Base-by-base conservation (phyloP, 768 basidiomycete genomes). In the Podaxis sp. region DNA sequence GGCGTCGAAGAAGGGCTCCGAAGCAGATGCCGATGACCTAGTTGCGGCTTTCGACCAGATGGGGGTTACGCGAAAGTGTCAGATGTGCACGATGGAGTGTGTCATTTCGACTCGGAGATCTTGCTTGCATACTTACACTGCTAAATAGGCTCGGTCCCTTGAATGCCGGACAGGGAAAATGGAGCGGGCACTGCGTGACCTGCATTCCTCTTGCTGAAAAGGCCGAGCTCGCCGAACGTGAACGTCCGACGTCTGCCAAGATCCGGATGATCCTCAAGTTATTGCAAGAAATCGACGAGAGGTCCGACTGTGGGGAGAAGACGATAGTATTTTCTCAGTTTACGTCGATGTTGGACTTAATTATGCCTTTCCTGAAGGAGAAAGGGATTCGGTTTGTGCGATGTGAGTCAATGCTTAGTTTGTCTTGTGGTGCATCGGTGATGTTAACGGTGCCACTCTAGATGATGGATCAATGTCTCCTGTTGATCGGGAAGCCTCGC, bases 271-370 rank as follows among this genome's bases (percentile, higher is more conserved):
- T 93, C 40, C 66, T 97, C 51, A 80, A 89, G 66, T 72, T 98
- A 9, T 75, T 99, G 44, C 66, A 75, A 10, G 80, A 85, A 16
- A 85, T 94, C 55, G 82, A 87, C 14, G 74, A 79, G 51, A 78
- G 83, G 55, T 79, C 84, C 10, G 73, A 82, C 13, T 71, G 79
- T 14, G 73, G 76, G 62, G 93, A 97, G 70, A 99, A 98, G 81
- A 96, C 95, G 0, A 98, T 98, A 64, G 87, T 99, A 21, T 98
- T 98, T 70, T 95, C 93, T 0, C 95, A 97, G 69, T 93, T 93
- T 63, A 98, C 96, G 0, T 80, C 82, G 55, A 86, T 92, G 90
- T 76, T 99, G 62, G 86, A 95, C 71, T 70, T 98, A 59, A 80
- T 97, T 48, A 85, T 95, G 73, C 90, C 89, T 0, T 97, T 97